Base-by-base conservation (phyloP, 768 basidiomycete genomes). In the Leccinum ochraceum region DNA sequence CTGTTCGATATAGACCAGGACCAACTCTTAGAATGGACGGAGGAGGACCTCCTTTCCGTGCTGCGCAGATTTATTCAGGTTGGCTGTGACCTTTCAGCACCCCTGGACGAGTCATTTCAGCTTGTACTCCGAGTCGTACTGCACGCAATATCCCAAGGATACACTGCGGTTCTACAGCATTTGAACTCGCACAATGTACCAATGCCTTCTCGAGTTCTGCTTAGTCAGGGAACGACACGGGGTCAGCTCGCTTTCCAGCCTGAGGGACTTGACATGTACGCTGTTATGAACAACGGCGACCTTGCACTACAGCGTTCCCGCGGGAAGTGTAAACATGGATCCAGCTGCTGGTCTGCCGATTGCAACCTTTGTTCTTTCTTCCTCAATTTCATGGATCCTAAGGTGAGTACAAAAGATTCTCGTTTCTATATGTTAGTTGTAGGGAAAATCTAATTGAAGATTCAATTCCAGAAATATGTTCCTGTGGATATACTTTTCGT, bases 361-460 rank as follows among this genome's bases (percentile, higher is more conserved):
- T 56, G 58, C 17, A 59, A 57, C n/a, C 26, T 30, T 26, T 58
- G 56, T 9, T 57, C 56, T 7, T 4, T 14, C 22, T 57, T 57
- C 20, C 24, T 53, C n/a, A 10, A n/a, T 10, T 44, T n/a, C 17
- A 8, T 10, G 8, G 42, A 44, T 44, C 42, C 6, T 44, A 7
- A 44, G 42, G 42, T 44, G 14, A 37, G 36, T 6, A 37, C 36
- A 37, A 44, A 44, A 2, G 3, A n/a, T 44, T 11, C 10, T 32
- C 32, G 8, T 44, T 30, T 32, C 32, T 0, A 32, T 32, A 32
- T 32, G 10, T 32, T 4, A 30, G 28, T 30, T 0, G 4, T 32
- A 32, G 32, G 32, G 32, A 0, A 32, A 10, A 11, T 32, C 32
- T 32, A 32, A 32, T 4, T 0, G 10, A 32, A 32, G 32, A 32